Evolutionary conservation across 2,329 filamentous ascomycete genomes (phyloP), one percentile per base, ranked within the genome.

Genomic region (Escovopsis sp.): DNA sequence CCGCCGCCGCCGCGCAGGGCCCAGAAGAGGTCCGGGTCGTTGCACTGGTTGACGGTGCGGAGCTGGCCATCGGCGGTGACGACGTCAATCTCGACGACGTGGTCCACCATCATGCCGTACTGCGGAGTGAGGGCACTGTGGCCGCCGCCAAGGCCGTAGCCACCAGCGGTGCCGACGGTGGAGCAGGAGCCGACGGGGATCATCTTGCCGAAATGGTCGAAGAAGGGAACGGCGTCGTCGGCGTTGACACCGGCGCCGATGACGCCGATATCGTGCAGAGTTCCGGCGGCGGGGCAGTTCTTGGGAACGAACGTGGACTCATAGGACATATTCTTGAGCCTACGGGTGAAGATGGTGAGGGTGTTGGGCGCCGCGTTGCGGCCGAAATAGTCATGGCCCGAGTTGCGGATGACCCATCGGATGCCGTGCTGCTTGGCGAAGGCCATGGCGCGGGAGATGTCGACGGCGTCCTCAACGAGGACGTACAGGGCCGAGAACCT

Each of bases 71-170:
- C 45, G 0, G 58, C 62, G 4, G 62, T 65, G 9, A 76, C 57
- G 1, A 72, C 65, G 36, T 70, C 60, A 38, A 59, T 68, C 39
- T 66, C 59, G 3, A 79, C 55, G 0, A 66, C 61, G 33, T 79
- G 65, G 41, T 79, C 74, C 0, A 71, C 71, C 13, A 55, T 67
- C 0, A 81, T 56, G 5, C 76, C 76, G 34, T 68, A 71, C 14
- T 49, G 55, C 1, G 66, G 66, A 18, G 57, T 58, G 2, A 79
- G 56, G 0, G 63, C 55, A 1, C 62, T 65, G 45, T 76, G 71
- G 0, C 76, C 75, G 9, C 70, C 74, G 5, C 71, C 72, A 47
- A 73, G 69, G 4, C 58, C 63, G 44, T 68, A 79, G 2, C 73
- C 73, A 14, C 74, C 74, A 0, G 68, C 65, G 5, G 72, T 45